These are phyloP conservation scores for Sordariomycetes sp. DNA, from an alignment of 2,329 filamentous ascomycete species.

Conservation along the genomic window DNA sequence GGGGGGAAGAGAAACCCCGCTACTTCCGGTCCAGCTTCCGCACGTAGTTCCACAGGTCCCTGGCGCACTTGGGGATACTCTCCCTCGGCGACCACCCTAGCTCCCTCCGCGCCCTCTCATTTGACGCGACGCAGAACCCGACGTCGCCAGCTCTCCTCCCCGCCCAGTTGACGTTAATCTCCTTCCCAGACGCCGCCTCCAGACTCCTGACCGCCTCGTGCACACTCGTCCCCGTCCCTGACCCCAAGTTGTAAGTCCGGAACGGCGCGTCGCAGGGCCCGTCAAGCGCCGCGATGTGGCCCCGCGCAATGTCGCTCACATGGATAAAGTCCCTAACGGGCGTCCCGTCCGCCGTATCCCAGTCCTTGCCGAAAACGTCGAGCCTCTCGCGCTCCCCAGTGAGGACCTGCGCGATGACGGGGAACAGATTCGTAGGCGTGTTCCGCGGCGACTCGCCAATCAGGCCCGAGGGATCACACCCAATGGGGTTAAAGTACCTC, in stretches of 20 bases:
- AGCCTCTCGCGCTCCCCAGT: conserved; percentile 37
- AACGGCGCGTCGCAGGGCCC: conserved; percentile 15
- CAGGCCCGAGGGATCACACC: conserved; percentile 49
- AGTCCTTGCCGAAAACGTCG: conserved; percentile 52
- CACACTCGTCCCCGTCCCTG: conserved; percentile 29
- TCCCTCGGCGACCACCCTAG: conserved; percentile 24
- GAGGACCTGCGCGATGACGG: conserved; percentile 48
- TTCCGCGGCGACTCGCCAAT: conserved; percentile 51
- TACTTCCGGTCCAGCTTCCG: not conserved
- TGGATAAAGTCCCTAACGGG: conserved; percentile 57
- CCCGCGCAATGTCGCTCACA: conserved; percentile 49
- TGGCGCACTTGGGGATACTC: conserved; percentile 17
- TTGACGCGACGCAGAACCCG: conserved; percentile 26
- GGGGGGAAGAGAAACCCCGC: not conserved
- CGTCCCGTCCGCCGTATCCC: conserved; percentile 51
- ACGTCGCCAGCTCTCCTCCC: conserved; percentile 28
- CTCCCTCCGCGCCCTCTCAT: conserved; percentile 22
- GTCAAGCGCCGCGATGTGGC: conserved; percentile 47
- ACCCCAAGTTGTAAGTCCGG: conserved; percentile 30
- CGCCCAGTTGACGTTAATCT: conserved; percentile 22
- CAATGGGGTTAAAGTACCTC: conserved; percentile 56
- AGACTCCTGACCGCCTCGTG: conserved; percentile 26
- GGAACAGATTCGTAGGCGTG: conserved; percentile 50
- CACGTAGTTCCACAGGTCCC: conserved; percentile 20
- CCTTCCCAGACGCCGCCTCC: conserved; percentile 18